Base-by-base conservation (phyloP, 2,329 filamentous ascomycete genomes). In the Monilinia fructicola region DNA sequence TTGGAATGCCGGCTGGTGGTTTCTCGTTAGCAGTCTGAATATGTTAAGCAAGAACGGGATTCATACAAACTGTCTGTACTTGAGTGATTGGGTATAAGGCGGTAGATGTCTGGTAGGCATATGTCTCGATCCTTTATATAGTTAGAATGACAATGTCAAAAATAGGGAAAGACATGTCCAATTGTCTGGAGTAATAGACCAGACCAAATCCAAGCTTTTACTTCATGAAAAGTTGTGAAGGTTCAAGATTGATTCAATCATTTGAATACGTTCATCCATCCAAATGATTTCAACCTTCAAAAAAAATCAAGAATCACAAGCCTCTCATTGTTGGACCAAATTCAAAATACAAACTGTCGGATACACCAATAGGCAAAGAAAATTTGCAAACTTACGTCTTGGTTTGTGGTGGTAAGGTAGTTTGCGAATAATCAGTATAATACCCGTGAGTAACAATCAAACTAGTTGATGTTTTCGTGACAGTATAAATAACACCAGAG, bases 31-130 rank as follows among this genome's bases (percentile, higher is more conserved):
- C 83, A 18, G 83, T 72, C 11, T 12, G 18, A 40, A 9, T 31
- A 6, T 16, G 26, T 58, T 14, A 38, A 31, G 23, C 5, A 18
- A 16, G 10, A 23, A 40, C 18, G 10, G n/a, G 16, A 81, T 79
- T 73, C 79, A 81, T 18, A 82, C 74, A 21, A 76, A 82, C 64
- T 4, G 80, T 82, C 75, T 79, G 79, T 44, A 81, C 81, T 73
- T 81, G 77, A 0, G 81, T 83, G 21, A 84, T 73, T 9, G 81
- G 79, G 72, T 79, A 81, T 14, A 81, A 73, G 28, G 75, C 78
- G 18, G 81, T 84, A 46, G 50, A 76, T 74, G 65, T 74, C 59
- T 42, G 70, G 40, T 77, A 71, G 38, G 76, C 72, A 16, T 75
- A 54, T 7, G 63, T 65, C 11, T 65, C 63, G 73, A 40, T 75